Conservation (phyloP, 192 early-diverging fungal species). For the Podila verticillata region DNA sequence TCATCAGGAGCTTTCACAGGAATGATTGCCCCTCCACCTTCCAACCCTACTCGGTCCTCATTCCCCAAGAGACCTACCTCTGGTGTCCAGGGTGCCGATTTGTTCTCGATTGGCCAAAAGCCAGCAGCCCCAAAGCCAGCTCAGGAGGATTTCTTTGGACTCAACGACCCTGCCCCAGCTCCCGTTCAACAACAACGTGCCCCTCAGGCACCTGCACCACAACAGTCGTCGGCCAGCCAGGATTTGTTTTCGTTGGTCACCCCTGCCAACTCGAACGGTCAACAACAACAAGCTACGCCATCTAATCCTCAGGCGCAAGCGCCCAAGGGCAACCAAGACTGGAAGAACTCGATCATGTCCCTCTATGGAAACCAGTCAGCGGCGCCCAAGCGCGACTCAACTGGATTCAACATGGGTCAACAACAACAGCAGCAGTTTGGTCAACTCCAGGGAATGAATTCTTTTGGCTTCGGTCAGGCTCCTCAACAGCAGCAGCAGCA, state of each 20-base stretch:
- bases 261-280: not conserved
- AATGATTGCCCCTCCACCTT: constrained; percentile 33
- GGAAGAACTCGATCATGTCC: constrained; percentile 50
- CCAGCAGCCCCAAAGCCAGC: constrained; percentile 10
- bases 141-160: constrained; percentile 35
- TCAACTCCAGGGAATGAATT: constrained; percentile 43
- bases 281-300: not conserved
- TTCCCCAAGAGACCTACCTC: constrained; percentile 15
- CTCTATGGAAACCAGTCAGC: constrained; percentile 41
- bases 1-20: constrained; percentile 36
- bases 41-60: constrained; percentile 28
- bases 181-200: constrained; percentile 5
- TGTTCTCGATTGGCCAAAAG: constrained; percentile 21
- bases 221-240: constrained; percentile 12
- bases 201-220: not conserved
- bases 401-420: constrained; percentile 11
- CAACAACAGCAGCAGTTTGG: constrained; percentile 34
- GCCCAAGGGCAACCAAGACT: constrained; percentile 24
- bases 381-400: constrained; percentile 15
- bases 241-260: constrained; percentile 27
- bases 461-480: constrained; percentile 30
- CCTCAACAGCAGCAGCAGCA: constrained; percentile 31
- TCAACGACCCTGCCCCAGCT: constrained; percentile 33
- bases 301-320: constrained; percentile 14
- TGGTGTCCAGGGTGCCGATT: not conserved